Evolutionary conservation across 2,329 filamentous ascomycete genomes (phyloP), one percentile per base, ranked within the genome.

Genomic region (Lasiodiplodia theobromae): DNA sequence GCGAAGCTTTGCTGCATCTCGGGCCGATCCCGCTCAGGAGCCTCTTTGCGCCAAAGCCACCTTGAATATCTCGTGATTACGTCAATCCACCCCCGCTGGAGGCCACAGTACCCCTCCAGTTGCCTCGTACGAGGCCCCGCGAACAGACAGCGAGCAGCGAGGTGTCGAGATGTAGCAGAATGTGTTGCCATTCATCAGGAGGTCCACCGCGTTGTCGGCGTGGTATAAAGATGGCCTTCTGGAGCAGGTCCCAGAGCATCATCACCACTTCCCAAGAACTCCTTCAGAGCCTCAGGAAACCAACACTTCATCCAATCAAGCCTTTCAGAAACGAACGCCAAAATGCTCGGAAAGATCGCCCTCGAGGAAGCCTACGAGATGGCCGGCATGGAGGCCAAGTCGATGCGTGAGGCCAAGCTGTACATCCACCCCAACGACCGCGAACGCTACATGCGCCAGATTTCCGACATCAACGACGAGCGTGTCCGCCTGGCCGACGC

Each of bases 391-490:
- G 63, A 66, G 23, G 63, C 63, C 34, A 53, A 66, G 47, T 66
- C 63, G 49, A 53, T 53, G 49, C 63, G 51, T 18, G 49, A 56
- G 63, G 63, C 63, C 51, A 54, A 44, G 49, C 63, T 66, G 51
- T 66, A 54, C 51, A 66, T 53, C 63, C 47, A 52, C 47, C 60
- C 60, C 60, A 44, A 53, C 49, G 63, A 66, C 52, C 49, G 49
- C 37, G 63, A 56, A 25, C 49, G 52, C 21, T 56, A 66, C 63
- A 56, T 66, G 49, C 49, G 49, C 63, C 49, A 66, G 18, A 66
- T 66, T 37, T 54, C 63, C 34, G 63, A 66, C 51, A 66, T 66
- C 49, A 66, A 56, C 51, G 63, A 53, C 37, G 78, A 81, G 51
- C 78, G 44, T 0, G 49, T 66, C 21, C 63, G 63, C 49, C 52